Conservation (phyloP, 352 stramenopile genomes). For the Bremia lactucae region DNA sequence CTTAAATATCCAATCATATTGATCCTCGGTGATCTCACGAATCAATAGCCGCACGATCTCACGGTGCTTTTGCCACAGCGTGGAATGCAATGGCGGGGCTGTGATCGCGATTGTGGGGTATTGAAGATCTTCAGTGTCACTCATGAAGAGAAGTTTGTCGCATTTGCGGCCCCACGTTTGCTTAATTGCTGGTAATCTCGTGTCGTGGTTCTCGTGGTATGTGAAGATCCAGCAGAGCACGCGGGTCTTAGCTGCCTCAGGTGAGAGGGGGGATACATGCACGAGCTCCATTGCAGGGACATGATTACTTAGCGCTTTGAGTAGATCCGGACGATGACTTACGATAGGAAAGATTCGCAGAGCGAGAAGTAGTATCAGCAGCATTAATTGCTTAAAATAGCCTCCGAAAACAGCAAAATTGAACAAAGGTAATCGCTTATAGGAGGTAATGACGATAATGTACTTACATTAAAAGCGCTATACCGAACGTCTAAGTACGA, state of each 20-base stretch:
- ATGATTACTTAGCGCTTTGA: constrained; percentile 43
- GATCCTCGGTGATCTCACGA: constrained; percentile 42
- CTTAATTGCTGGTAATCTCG: constrained; percentile 53
- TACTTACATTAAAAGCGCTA: no score
- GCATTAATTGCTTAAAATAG: no score
- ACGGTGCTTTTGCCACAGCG: constrained; percentile 78
- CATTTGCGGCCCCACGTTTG: constrained; percentile 68
- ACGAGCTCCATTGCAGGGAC: constrained; percentile 65
- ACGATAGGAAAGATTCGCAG: neutral
- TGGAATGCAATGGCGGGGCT: constrained; percentile 58
- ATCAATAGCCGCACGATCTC: constrained; percentile 66
- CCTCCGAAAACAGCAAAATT: no score
- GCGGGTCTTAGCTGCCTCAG: constrained; percentile 32
- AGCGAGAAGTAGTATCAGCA: constrained; percentile 3
- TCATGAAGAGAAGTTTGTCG: constrained; percentile 86
- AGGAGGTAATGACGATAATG: no score
- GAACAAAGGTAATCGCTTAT: no score
- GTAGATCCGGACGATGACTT: constrained; percentile 9
- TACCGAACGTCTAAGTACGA: no score
- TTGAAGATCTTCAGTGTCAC: constrained; percentile 48
- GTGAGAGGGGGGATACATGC: constrained; percentile 37
- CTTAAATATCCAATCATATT: constrained; percentile 85
- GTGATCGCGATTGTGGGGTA: constrained; percentile 57
- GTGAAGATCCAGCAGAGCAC: constrained; percentile 83
- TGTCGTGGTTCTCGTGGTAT: constrained; percentile 65